phyloP scores from a whole-genome alignment of 1,284 basidiomycete species.

The Austroboletus novae-zelandiae region DNA sequence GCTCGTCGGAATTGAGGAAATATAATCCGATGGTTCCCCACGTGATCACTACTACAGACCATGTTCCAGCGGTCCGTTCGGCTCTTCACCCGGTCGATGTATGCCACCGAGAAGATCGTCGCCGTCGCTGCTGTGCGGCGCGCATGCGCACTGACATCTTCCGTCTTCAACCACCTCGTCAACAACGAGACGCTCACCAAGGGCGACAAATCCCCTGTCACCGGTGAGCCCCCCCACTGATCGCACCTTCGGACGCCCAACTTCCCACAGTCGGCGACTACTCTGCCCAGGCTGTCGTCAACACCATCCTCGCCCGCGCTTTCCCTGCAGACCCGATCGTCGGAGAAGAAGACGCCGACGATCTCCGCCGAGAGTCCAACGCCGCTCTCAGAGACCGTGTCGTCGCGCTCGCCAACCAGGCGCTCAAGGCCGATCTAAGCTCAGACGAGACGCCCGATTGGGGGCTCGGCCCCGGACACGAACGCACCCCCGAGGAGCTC shows the following conservation, averaged over 20 bases:
- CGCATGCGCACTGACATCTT: slow-evolving; percentile 81
- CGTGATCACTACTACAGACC: too few relatives aligned
- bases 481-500: slow-evolving; percentile 56
- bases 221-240: slow-evolving; percentile 51
- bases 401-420: slow-evolving; percentile 81
- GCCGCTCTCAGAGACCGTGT: slow-evolving; percentile 67
- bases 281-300: slow-evolving; percentile 87
- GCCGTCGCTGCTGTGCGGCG: slow-evolving; percentile 89
- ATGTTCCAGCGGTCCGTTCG: too few relatives aligned
- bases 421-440: slow-evolving; percentile 58
- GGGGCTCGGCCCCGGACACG: slow-evolving; percentile 62
- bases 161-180: slow-evolving; percentile 88
- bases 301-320: slow-evolving; percentile 68
- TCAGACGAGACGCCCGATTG: slow-evolving; percentile 53
- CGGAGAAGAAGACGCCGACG: slow-evolving; percentile 92
- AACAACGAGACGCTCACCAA: slow-evolving; percentile 88
- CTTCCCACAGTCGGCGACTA: slow-evolving; percentile 76
- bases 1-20: too few relatives aligned
- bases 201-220: slow-evolving; percentile 94
- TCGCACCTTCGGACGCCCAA: neutral
- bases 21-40: too few relatives aligned
- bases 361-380: slow-evolving; percentile 60
- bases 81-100: too few relatives aligned
- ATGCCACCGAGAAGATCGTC: slow-evolving; percentile 54
- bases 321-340: slow-evolving; percentile 91